Percentiles rank a stretch among this genome's conserved stretches.
These are phyloP conservation scores for Gossypium arboreum DNA, from an alignment of 345 rosid species.

Conservation along the genomic window DNA sequence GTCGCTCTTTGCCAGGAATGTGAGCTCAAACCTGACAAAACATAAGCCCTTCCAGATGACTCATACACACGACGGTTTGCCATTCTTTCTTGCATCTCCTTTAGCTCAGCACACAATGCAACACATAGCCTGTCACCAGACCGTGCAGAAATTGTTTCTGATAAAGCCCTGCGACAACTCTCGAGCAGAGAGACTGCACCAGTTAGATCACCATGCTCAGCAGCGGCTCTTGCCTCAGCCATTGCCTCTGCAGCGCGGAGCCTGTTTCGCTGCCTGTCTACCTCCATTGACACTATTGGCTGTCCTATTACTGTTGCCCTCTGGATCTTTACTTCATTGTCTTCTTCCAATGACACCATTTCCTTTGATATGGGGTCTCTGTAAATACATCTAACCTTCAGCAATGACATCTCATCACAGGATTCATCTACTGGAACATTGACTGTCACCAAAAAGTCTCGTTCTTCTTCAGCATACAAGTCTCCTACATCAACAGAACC, in stretches of 20 bases:
- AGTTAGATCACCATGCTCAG: constrained; percentile 66
- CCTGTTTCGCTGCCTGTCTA: constrained; percentile 84
- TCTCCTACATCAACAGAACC: constrained; percentile 78
- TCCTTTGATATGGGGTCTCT: constrained; percentile 70
- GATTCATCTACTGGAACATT: constrained; percentile 59
- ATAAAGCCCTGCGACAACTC: constrained; percentile 49
- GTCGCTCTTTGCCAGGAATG: constrained; percentile 99
- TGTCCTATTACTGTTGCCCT: constrained; percentile 44
- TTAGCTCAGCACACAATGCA: constrained; percentile 75
- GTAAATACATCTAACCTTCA: constrained; percentile 62
- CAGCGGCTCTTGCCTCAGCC: constrained; percentile 74
- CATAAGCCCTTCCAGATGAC: constrained; percentile 80
- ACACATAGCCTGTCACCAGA: constrained; percentile 61
- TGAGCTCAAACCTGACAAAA: constrained; percentile 91
- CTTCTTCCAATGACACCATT: constrained; percentile 33
- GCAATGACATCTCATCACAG: constrained; percentile 45
- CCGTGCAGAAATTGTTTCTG: constrained; percentile 54
- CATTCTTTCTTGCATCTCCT: constrained; percentile 95
- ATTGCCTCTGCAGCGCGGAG: constrained; percentile 89
- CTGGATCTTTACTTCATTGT: constrained; percentile 49
- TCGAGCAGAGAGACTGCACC: constrained; percentile 68
- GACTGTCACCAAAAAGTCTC: constrained; percentile 77
- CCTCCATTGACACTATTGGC: constrained; percentile 64
- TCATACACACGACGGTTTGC: constrained; percentile 77
- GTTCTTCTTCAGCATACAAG: constrained; percentile 93